Evolutionary conservation across 2,329 filamentous ascomycete species (phyloP).

Genomic region (Magnaporthiopsis poae): DNA sequence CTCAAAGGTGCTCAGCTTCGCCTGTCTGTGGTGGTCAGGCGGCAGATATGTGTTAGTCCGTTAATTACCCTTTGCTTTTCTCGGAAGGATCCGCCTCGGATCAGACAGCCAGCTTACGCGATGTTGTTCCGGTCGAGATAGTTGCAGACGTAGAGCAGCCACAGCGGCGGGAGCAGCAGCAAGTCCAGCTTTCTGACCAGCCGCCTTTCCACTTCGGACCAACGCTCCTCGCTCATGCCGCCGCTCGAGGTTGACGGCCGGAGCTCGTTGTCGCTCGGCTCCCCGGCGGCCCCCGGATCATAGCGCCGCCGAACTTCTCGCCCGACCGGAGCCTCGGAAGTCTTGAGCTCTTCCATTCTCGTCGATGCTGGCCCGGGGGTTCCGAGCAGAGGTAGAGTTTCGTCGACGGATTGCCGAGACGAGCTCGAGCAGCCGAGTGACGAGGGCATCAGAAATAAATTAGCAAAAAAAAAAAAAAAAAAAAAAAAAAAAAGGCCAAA

Average conservation of each 20-base stretch:
- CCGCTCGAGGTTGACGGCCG: neutral
- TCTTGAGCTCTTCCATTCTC: neutral
- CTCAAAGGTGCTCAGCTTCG: constrained; percentile 6
- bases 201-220: constrained; percentile 2
- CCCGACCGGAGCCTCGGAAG: neutral
- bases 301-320: neutral
- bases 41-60: neutral
- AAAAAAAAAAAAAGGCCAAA: no score
- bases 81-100: neutral
- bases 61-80: neutral
- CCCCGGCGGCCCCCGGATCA: no score
- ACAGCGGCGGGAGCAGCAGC: constrained; percentile 8
- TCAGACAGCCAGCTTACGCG: neutral
- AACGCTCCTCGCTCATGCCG: neutral
- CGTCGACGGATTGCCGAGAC: neutral
- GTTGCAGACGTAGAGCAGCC: constrained; percentile 7
- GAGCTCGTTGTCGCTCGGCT: neutral
- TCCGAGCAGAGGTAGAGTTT: neutral
- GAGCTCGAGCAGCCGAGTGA: neutral
- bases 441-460: neutral
- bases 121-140: constrained; percentile 7
- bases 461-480: neutral
- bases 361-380: neutral
- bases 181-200: constrained; percentile 11
- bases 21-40: neutral